phyloP scores from a whole-genome alignment of 495 filamentous ascomycete genomes.

The Barbatosphaeria neglecta region DNA sequence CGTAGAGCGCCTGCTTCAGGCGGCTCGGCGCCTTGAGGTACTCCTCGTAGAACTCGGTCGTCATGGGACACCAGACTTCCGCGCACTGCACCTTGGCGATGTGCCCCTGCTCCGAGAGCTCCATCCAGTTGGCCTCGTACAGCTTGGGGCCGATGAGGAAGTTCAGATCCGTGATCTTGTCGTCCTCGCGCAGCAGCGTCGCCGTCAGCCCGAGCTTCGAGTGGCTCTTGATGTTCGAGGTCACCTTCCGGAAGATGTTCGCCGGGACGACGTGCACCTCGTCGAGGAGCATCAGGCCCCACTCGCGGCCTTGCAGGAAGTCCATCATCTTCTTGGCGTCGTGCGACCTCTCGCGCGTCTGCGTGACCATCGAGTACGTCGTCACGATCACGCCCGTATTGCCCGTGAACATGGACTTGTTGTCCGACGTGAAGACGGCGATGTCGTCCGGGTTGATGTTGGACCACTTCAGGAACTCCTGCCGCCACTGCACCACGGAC shows the following conservation, averaged over 20 bases:
- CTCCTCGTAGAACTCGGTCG: conserved; percentile 91
- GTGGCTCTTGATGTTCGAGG: conserved; percentile 81
- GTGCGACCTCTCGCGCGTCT: conserved; percentile 72
- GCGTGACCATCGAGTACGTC: conserved; percentile 96
- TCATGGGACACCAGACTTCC: conserved; percentile 99
- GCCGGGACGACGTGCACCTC: conserved; percentile 98
- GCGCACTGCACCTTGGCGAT: conserved; percentile 97
- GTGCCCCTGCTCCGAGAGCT: conserved; percentile 90
- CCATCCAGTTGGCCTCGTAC: conserved; percentile 99
- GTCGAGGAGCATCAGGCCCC: conserved; percentile 95
- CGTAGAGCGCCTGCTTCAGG: conserved; percentile 65
- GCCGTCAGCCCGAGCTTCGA: conserved; percentile 95
- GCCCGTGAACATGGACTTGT: conserved; percentile 78
- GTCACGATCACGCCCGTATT: conserved; percentile 94
- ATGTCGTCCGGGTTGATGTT: conserved; percentile 92
- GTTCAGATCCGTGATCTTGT: conserved; percentile 96
- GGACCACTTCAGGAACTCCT: conserved; percentile 95
- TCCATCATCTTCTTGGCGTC: conserved; percentile 98
- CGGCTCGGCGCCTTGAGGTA: conserved; percentile 51
- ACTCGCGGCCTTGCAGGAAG: conserved; percentile 81
- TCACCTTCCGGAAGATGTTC: conserved; percentile 88
- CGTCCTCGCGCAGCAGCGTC: conserved; percentile 88
- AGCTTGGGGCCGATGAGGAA: conserved; percentile 96
- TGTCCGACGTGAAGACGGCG: conserved; percentile 87
- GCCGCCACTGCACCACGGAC: conserved; percentile 94